These are phyloP conservation scores for Lolium multiflorum DNA, from an alignment of 176 grass and related monocot genomes.

Conservation along the genomic window DNA sequence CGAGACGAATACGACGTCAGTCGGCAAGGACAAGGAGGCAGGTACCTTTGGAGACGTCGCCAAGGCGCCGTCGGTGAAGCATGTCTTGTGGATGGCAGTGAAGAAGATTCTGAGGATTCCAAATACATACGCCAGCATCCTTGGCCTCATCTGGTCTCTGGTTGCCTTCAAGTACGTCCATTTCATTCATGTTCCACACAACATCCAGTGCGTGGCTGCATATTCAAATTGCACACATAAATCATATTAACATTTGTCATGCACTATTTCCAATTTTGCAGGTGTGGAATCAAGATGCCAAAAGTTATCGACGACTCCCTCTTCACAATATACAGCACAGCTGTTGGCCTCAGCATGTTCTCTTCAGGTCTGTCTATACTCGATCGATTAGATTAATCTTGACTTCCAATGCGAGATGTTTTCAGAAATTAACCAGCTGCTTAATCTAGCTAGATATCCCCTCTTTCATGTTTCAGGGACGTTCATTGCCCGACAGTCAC, in stretches of 20 bases:
- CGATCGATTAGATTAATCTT: neutral
- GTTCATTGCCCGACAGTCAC: conserved; percentile 70
- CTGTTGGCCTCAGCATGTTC: conserved; percentile 91
- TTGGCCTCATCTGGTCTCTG: conserved; percentile 78
- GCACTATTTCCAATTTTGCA: conserved; percentile 15
- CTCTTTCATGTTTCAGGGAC: conserved; percentile 46
- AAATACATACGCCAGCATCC: conserved; percentile 73
- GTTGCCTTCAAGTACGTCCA: conserved; percentile 71
- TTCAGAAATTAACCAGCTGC: neutral
- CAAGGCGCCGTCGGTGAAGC: conserved; percentile 36
- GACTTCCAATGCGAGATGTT: neutral
- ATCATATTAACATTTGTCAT: neutral
- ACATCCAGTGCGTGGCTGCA: neutral
- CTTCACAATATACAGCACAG: conserved; percentile 55
- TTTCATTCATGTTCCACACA: neutral
- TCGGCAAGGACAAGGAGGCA: neutral
- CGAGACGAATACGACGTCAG: neutral
- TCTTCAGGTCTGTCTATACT: conserved; percentile 51
- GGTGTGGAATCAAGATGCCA: conserved; percentile 70
- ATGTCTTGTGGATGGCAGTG: conserved; percentile 49
- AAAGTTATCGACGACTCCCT: conserved; percentile 64
- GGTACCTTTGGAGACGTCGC: neutral
- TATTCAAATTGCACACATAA: neutral
- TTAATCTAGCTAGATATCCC: neutral
- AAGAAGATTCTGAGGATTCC: conserved; percentile 80